Evolutionary conservation across 495 filamentous ascomycete species (phyloP).

Genomic region (Neurospora sp.): DNA sequence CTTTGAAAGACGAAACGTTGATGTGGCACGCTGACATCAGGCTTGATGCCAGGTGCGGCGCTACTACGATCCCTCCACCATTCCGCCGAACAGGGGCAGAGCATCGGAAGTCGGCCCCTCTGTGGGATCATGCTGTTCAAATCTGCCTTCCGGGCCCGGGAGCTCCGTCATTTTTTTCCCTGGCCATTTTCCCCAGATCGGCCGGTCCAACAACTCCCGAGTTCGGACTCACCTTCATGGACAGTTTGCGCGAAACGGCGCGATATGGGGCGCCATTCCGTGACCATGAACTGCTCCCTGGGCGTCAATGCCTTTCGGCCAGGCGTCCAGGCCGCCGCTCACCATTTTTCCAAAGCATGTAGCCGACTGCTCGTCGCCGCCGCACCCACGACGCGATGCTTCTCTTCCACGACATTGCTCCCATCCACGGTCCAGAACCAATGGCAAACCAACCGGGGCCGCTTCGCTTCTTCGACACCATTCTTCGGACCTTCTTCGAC

Average conservation of each 20-base stretch:
- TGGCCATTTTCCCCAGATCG: background rate
- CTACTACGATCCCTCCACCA: no score
- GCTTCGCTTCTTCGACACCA: background rate
- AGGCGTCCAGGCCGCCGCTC: conserved; percentile 16
- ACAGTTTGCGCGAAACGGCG: conserved; percentile 16
- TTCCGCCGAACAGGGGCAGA: background rate
- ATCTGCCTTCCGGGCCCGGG: conserved; percentile 1
- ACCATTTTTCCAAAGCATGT: conserved; percentile 10
- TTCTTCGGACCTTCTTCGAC: background rate
- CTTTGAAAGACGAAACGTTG: no score
- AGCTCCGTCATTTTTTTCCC: conserved; percentile 1
- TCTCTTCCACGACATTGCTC: conserved; percentile 5
- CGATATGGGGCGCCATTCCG: conserved; percentile 10
- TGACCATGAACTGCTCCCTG: conserved; percentile 20
- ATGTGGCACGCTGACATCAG: no score
- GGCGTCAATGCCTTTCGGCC: conserved; percentile 23
- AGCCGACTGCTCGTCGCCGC: background rate
- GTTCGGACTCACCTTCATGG: conserved; percentile 14
- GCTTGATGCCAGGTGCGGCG: no score
- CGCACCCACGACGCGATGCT: conserved; percentile 7
- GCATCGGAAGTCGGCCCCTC: background rate
- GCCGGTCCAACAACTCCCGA: background rate
- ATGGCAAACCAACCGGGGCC: background rate
- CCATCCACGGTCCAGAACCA: background rate
- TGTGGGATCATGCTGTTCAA: background rate